Evolutionary conservation across 1,139 yeast genomes (phyloP), one percentile per base, ranked within the genome.

Genomic region (Pneumocystis oryctolagi): DNA sequence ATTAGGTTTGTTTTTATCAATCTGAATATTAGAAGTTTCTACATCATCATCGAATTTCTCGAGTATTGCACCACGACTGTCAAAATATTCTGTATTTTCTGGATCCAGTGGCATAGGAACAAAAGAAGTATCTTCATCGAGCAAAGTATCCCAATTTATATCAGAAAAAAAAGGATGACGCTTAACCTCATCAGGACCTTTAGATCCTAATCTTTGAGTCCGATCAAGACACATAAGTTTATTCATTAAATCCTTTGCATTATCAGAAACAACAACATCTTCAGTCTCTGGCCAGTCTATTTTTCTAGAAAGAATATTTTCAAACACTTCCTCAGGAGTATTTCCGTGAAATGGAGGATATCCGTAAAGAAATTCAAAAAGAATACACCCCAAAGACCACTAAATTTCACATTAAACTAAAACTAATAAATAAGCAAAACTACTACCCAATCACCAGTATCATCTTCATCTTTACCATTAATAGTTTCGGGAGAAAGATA

Each of bases 401-500:
- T 57, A 30, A n/a, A 25, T 25, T 16, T 14, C 25, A 25, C 3
- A 16, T 32, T 57, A 39, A 57, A 39, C 31, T 25, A 39, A 34
- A 25, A 42, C 4, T 25, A 12, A 32, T 20, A 32, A 59, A 9
- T 4, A 25, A 8, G 9, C 12, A 18, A 39, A n/a, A 42, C 25
- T 3, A 32, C 25, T 39, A 37, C 57, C 98, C 98, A 94, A 76
- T 94, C 99, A 53, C 95, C 84, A 59, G 85, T 82, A 68, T 85
- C 92, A 67, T 85, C 89, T 72, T 92, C 97, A 0, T 89, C 88
- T 5, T 80, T 79, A 39, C 97, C 97, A 60, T 81, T 78, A 67
- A 94, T 89, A 0, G 97, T 90, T 71, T 94, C 99, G 0, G 99
- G 99, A 0, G 99, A 95, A 57, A 94, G 79, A 73, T 94, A 94